These are phyloP conservation scores for Astraeus odoratus DNA, from an alignment of 768 basidiomycete genomes.

Conservation along the genomic window DNA sequence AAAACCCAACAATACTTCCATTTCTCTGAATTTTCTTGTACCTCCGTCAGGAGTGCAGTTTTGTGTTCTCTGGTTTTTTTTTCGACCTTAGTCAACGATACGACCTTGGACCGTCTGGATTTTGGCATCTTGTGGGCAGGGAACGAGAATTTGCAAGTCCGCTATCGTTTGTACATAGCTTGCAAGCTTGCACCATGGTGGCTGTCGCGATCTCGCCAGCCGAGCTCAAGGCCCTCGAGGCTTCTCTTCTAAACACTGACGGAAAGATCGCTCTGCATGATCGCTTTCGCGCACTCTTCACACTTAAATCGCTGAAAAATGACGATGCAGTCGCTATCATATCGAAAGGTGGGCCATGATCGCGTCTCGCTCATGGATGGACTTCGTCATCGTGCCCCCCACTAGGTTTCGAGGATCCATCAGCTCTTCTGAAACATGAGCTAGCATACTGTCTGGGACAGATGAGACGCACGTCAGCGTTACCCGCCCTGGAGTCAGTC, in stretches of 20 bases:
- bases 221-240: constrained; percentile 64
- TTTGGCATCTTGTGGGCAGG: constrained; percentile 56
- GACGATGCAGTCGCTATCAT: constrained; percentile 82
- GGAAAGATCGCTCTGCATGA: constrained; percentile 74
- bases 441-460: constrained; percentile 97
- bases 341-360: constrained; percentile 55
- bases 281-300: constrained; percentile 87
- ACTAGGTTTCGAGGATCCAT: constrained; percentile 77
- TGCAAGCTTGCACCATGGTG: constrained; percentile 21
- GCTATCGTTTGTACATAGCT: constrained; percentile 33
- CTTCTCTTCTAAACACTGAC: constrained; percentile 68
- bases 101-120: constrained; percentile 86
- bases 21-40: constrained; percentile 79
- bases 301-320: constrained; percentile 75
- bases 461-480: constrained; percentile 64
- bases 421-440: constrained; percentile 92
- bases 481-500: constrained; percentile 74
- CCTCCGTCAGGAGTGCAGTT: constrained; percentile 73
- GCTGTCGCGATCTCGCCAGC: constrained; percentile 33
- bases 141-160: constrained; percentile 39
- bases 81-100: constrained; percentile 88
- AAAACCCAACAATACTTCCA: constrained; percentile 97
- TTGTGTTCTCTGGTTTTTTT: constrained; percentile 95
- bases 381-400: constrained; percentile 3
- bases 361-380: not conserved